Percentiles rank a stretch among this genome's conserved stretches.
Evolutionary conservation across 176 grass and related monocot species (phyloP).

Genomic region (Bromus sterilis): DNA sequence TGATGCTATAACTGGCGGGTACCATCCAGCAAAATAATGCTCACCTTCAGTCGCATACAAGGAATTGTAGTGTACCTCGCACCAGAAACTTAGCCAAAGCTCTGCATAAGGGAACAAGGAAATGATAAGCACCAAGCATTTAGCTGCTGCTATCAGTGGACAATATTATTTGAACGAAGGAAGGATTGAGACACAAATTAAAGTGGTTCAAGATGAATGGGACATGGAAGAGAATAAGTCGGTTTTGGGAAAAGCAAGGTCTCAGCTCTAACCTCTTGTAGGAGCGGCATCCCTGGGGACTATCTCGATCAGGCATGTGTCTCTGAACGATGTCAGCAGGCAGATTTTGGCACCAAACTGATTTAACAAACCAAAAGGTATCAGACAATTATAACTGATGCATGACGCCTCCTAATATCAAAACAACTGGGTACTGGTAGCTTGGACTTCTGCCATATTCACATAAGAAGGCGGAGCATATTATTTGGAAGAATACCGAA

Average conservation of each 20-base stretch:
- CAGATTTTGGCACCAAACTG: conserved; percentile 95
- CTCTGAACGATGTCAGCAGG: conserved; percentile 88
- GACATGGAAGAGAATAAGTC: not conserved
- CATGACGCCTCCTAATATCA: not conserved
- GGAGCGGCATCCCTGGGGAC: conserved; percentile 62
- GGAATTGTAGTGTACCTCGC: conserved; percentile 99
- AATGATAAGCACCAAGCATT: conserved; percentile 2
- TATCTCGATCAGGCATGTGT: conserved; percentile 94
- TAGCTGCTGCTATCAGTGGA: not conserved
- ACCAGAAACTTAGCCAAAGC: conserved; percentile 98
- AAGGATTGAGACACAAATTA: not conserved
- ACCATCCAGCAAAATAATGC: not conserved
- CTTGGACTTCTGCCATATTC: not conserved
- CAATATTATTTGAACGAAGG: not conserved
- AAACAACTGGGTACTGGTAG: not conserved
- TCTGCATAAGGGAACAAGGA: conserved; percentile 42
- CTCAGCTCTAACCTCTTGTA: conserved; percentile 60
- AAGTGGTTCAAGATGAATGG: not conserved
- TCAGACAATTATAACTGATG: conserved; percentile 10
- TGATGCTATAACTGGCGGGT: not conserved
- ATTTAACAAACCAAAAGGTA: conserved; percentile 8
- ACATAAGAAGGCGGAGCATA: not conserved
- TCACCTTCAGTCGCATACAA: conserved; percentile 90
- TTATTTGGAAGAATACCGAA: not conserved
- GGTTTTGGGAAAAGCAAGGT: conserved; percentile 5